A percentile compares a stretch with the other conserved stretches of the same genome.
phyloP scores from a whole-genome alignment of 306 rosid genomes.

The Heteromeles arbutifolia region DNA sequence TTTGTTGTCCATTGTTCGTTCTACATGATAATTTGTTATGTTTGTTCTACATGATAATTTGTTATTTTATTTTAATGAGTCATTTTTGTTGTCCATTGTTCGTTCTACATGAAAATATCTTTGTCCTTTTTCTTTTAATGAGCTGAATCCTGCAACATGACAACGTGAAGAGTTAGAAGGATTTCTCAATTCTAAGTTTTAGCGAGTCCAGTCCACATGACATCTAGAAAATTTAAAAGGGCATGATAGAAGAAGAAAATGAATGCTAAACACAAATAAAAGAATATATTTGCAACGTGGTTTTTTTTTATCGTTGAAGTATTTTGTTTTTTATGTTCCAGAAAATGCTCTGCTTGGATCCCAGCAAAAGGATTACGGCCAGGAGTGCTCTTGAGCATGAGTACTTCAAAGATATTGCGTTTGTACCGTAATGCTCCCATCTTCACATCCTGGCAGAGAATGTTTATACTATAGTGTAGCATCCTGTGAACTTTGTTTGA shows the following conservation, averaged over 20 bases:
- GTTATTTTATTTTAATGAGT: not conserved
- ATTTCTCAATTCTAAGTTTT: not conserved
- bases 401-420: constrained; percentile 84
- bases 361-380: constrained; percentile 87
- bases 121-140: not conserved
- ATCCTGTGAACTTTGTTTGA: constrained; percentile 45
- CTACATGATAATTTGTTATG: not conserved
- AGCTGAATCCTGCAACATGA: not conserved
- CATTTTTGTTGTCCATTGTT: too few relatives aligned
- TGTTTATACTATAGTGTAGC: constrained; percentile 69
- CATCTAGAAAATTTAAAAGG: not conserved
- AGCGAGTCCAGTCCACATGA: not conserved
- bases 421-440: constrained; percentile 55
- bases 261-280: not conserved
- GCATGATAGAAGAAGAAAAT: not conserved
- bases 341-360: constrained; percentile 98
- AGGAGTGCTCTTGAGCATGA: constrained; percentile 95
- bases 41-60: not conserved
- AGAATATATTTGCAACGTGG: not conserved
- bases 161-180: not conserved
- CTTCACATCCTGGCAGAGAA: constrained; percentile 26
- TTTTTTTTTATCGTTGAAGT: constrained; percentile 1
- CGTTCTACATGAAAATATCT: not conserved
- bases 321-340: constrained; percentile 21
- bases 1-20: not conserved